Evolutionary conservation across 768 basidiomycete genomes (phyloP).

Genomic region (Psilocybe azurescens): DNA sequence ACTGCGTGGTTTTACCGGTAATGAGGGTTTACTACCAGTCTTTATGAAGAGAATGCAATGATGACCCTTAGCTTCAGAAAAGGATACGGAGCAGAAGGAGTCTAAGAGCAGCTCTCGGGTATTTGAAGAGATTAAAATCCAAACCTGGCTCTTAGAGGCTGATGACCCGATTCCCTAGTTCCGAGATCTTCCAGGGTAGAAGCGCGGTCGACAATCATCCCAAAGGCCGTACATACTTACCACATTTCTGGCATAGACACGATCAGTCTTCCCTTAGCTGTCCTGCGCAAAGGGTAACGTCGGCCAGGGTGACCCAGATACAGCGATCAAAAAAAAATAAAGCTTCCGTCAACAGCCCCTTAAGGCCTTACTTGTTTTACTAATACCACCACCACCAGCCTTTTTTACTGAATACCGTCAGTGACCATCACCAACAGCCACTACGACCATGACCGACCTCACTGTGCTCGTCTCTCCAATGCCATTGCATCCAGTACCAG

Average conservation of each 20-base stretch:
- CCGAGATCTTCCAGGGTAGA: conserved; percentile 1
- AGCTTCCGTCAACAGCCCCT: conserved; percentile 3
- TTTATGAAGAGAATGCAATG: not conserved
- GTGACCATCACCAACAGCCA: conserved; percentile 13
- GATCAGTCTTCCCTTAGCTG: conserved; percentile 1
- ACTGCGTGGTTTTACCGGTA: too few species aligned
- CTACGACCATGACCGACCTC: conserved; percentile 49
- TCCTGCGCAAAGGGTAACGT: not conserved
- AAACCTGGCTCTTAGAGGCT: not conserved
- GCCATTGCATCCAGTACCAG: conserved; percentile 43
- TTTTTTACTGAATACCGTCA: not conserved
- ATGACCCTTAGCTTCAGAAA: not conserved
- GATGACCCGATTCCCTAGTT: not conserved
- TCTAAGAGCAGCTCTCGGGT: conserved; percentile 6
- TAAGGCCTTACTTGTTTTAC: not conserved
- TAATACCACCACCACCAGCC: not conserved
- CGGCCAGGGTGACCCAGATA: conserved; percentile 1
- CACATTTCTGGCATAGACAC: not conserved
- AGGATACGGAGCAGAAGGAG: not conserved
- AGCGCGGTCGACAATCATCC: not conserved
- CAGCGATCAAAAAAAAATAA: conserved; percentile 16
- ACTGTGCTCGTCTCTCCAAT: conserved; percentile 57
- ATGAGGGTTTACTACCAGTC: too few species aligned
- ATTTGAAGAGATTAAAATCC: conserved; percentile 3
- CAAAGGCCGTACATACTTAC: not conserved